Conservation (phyloP, 2,329 filamentous ascomycete species). For the Trichoderma afroharzianum region DNA sequence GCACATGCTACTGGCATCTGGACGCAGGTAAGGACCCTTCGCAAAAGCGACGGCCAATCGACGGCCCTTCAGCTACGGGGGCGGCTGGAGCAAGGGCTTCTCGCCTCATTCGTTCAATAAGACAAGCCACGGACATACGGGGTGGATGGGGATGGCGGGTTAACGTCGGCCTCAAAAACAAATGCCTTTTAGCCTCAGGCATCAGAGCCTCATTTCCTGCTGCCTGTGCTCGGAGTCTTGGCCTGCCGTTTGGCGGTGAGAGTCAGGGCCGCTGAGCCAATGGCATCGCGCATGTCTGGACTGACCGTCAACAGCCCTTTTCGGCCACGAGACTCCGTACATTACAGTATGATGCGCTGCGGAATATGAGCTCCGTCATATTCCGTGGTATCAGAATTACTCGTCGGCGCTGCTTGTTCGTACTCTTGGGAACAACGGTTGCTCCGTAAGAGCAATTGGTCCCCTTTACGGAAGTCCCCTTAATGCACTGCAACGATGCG, state of each 20-base stretch:
- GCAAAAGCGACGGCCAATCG: background rate
- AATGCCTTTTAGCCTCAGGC: constrained; percentile 3
- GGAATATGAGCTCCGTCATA: background rate
- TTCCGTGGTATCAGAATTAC: background rate
- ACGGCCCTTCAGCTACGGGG: background rate
- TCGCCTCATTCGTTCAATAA: background rate
- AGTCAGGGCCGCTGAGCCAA: constrained; percentile 1
- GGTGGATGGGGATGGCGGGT: background rate
- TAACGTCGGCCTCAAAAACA: background rate
- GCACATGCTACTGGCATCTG: background rate
- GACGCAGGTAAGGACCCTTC: background rate
- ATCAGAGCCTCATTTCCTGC: background rate
- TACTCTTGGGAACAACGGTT: background rate
- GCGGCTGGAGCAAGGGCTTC: background rate
- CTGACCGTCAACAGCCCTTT: background rate
- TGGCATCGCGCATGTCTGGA: background rate
- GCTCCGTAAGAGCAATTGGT: background rate
- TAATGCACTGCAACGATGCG: background rate
- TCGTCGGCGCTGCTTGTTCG: background rate
- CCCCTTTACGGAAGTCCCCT: background rate
- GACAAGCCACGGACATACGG: background rate
- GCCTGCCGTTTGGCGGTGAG: constrained; percentile 5
- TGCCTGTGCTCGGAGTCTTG: background rate
- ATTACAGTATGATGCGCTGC: background rate
- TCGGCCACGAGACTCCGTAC: background rate